phyloP scores from a whole-genome alignment of 139 green algal species.

The Pycnococcus provasolii region DNA sequence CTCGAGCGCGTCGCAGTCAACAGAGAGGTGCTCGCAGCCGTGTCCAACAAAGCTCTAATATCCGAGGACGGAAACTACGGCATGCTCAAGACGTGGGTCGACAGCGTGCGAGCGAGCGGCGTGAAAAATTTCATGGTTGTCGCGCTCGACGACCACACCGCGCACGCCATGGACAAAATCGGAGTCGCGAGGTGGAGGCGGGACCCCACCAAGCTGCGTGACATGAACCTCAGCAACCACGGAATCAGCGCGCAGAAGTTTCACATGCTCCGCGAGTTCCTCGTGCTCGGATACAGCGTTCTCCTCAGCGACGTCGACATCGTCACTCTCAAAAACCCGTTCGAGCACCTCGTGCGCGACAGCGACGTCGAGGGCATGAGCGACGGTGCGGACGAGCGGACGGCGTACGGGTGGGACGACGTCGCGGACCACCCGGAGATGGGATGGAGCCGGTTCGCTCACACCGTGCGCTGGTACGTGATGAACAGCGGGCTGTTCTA shows the following conservation, averaged over 20 bases:
- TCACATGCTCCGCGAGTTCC: conserved; percentile 76
- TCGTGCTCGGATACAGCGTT: conserved; percentile 76
- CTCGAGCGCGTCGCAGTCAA: conserved; percentile 57
- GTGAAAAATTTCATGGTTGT: conserved; percentile 77
- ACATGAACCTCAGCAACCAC: conserved; percentile 30
- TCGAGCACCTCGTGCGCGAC: conserved; percentile 31
- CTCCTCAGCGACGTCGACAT: conserved; percentile 92
- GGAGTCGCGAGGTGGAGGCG: not conserved
- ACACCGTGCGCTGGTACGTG: conserved; percentile 41
- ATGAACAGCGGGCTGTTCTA: conserved; percentile 42
- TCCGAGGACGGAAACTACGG: conserved; percentile 27
- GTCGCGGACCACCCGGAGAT: conserved; percentile 75
- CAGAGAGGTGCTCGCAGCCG: conserved; percentile 74
- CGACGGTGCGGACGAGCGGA: conserved; percentile 69
- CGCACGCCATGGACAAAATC: not conserved
- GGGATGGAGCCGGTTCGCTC: conserved; percentile 69
- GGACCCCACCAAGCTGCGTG: not conserved
- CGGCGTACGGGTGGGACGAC: conserved; percentile 77
- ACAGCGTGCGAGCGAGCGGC: conserved; percentile 37
- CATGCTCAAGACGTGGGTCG: conserved; percentile 36
- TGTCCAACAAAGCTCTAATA: conserved; percentile 76
- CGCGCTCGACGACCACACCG: conserved; percentile 71
- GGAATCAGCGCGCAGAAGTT: conserved; percentile 54
- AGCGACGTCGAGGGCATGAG: conserved; percentile 52
- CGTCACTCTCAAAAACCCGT: conserved; percentile 50